A percentile compares a stretch with the other conserved stretches of the same genome.
Evolutionary conservation across 176 grass and related monocot genomes (phyloP).

Genomic region (Luzula sylvatica): DNA sequence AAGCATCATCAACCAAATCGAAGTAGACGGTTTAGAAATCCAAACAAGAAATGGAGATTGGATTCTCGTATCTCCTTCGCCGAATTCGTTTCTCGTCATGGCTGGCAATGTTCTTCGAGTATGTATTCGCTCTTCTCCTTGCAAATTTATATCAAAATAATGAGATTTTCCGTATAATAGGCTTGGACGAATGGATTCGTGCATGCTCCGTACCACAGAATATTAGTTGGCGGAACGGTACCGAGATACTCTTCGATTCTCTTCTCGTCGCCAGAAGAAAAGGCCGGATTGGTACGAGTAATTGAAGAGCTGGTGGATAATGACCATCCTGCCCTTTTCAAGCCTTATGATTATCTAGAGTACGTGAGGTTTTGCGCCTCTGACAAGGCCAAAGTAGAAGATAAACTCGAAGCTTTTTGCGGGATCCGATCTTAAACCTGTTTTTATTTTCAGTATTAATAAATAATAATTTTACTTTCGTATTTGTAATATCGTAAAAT

Average conservation of each 20-base stretch:
- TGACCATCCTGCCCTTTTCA: conserved; percentile 45
- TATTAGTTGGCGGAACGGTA: conserved; percentile 23
- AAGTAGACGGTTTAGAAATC: conserved; percentile 60
- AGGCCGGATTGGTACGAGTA: conserved; percentile 2
- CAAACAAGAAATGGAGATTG: conserved; percentile 43
- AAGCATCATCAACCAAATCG: conserved; percentile 55
- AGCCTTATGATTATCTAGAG: conserved; percentile 15
- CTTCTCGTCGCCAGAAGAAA: conserved; percentile 34
- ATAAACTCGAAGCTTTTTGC: conserved; percentile 41
- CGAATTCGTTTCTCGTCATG: conserved; percentile 50
- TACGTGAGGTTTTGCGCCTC: conserved; percentile 31
- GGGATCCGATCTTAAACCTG: no score
- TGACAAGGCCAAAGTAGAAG: conserved; percentile 29
- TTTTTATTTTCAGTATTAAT: no score
- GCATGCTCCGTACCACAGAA: conserved; percentile 37
- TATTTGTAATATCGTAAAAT: no score
- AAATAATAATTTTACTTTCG: no score
- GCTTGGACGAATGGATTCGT: conserved; percentile 57
- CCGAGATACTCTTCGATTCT: conserved; percentile 50
- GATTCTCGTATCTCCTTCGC: conserved; percentile 32
- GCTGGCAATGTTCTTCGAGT: conserved; percentile 39
- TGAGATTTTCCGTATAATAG: no score
- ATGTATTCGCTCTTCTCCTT: not conserved
- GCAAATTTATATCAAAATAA: no score
- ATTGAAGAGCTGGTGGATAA: conserved; percentile 48